phyloP scores from a whole-genome alignment of 176 grass and related monocot species.

The Carex pumila region DNA sequence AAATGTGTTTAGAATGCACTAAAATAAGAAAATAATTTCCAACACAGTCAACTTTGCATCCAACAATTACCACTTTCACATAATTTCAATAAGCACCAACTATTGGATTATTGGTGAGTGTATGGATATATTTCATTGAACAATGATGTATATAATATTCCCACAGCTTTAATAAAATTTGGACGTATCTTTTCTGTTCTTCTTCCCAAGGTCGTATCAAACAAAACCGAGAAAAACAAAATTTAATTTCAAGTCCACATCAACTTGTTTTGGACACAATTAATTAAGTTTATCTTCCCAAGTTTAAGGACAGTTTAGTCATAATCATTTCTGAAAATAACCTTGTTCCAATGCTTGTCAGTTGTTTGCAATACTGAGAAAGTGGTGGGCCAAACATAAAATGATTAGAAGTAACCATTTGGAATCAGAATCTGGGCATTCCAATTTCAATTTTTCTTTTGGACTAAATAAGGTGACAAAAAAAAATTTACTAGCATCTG shows the following conservation, averaged over 20 bases:
- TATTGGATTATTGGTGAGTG: background rate
- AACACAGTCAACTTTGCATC: background rate
- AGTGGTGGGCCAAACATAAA: background rate
- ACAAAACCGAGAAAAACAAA: background rate
- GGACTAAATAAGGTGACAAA: background rate
- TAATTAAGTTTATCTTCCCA: background rate
- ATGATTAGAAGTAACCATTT: background rate
- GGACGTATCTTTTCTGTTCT: background rate
- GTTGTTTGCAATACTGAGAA: background rate
- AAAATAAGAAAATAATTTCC: background rate
- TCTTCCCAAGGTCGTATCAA: background rate
- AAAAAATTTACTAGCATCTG: background rate
- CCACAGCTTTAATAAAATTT: background rate
- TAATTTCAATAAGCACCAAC: background rate
- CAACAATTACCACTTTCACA: background rate
- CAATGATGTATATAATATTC: background rate
- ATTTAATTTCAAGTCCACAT: background rate
- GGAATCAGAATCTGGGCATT: background rate
- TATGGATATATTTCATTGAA: background rate
- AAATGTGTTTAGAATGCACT: constrained; percentile 7
- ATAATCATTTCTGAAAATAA: background rate
- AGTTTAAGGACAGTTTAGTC: background rate
- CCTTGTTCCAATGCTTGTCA: background rate
- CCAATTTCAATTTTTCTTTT: background rate
- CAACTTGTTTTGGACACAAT: background rate